Percentiles rank a stretch among this genome's conserved stretches.
These are phyloP conservation scores for Nicotiana attenuata DNA, from an alignment of 257 asterid genomes.

Conservation along the genomic window DNA sequence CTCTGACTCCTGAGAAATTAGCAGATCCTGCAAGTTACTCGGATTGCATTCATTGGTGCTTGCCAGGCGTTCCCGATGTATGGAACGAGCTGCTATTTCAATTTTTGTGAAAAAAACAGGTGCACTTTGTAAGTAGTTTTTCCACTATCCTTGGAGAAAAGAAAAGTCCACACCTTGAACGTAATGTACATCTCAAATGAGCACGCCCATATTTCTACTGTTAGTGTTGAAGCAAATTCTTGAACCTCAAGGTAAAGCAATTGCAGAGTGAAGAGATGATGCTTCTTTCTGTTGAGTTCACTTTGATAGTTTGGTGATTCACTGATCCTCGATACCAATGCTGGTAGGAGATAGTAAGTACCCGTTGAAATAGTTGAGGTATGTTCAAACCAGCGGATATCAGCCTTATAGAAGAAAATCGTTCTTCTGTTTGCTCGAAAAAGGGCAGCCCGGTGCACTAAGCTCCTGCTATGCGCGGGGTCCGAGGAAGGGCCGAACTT, in stretches of 20 bases:
- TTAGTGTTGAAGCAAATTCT: not conserved
- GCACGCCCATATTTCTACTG: not conserved
- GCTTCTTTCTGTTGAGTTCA: not conserved
- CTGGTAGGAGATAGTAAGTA: not conserved
- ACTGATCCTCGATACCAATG: not conserved
- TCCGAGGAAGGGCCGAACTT: no score
- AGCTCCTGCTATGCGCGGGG: no score
- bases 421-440: not conserved
- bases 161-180: not conserved
- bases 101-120: conserved; percentile 28
- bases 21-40: conserved; percentile 69
- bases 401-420: not conserved
- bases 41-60: conserved; percentile 94
- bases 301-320: not conserved
- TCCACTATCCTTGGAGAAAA: not conserved
- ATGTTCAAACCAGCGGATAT: not conserved
- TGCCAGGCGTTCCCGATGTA: conserved; percentile 88
- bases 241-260: not conserved
- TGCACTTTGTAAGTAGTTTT: conserved; percentile 1
- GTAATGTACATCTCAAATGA: not conserved
- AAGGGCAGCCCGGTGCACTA: no score
- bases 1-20: conserved; percentile 41
- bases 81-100: conserved; percentile 91
- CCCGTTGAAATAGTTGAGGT: not conserved
- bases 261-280: not conserved